Base-by-base conservation (phyloP, 2,329 filamentous ascomycete genomes). In the Bipolaris cookei region DNA sequence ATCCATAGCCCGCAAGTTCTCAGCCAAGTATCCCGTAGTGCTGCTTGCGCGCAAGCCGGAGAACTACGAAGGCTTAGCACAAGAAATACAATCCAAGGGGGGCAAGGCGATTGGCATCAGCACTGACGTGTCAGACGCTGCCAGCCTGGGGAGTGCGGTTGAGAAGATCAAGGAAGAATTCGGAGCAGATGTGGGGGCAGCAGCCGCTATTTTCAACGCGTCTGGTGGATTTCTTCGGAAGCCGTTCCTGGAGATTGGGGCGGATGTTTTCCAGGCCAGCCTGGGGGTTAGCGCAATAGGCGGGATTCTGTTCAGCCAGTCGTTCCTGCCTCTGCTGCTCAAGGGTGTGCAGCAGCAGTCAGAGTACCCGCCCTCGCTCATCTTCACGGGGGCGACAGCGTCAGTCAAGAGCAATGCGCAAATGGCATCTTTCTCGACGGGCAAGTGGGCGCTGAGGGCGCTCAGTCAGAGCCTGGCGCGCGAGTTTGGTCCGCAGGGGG, bases 381-480 rank as follows among this genome's bases (percentile, higher is more conserved):
- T 97, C 68, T 90, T 96, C 76, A 96, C 92, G 0, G 92, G 92
- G 30, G 92, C 92, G 0, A 96, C 92, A 0, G 92, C 91, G 0
- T 91, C 89, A 0, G 65, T 94, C 16, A 89, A 88, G 67, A 90
- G 90, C 3, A 89, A 86, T 10, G 87, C 90, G 0, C 79, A 81
- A 11, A 90, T 92, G 74, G 80, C 86, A 1, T 79, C 84, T 6
- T 96, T 97, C 70, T 89, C 91, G 0, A 85, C 87, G 2, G 89
- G 89, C 25, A 96, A 96, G 74, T 96, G 92, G 73, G 91, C 90
- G 3, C 79, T 90, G 65, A 83, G 92, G 30, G 91, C 88, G 0
- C 77, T 96, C 48, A 83, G 84, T 0, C 91, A 94, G 76, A 89
- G 86, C 32, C 81, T 96, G 23, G 90, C 92, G 0, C 84, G 89